phyloP scores from a whole-genome alignment of 2,329 filamentous ascomycete species.

The Talaromyces sp. region DNA sequence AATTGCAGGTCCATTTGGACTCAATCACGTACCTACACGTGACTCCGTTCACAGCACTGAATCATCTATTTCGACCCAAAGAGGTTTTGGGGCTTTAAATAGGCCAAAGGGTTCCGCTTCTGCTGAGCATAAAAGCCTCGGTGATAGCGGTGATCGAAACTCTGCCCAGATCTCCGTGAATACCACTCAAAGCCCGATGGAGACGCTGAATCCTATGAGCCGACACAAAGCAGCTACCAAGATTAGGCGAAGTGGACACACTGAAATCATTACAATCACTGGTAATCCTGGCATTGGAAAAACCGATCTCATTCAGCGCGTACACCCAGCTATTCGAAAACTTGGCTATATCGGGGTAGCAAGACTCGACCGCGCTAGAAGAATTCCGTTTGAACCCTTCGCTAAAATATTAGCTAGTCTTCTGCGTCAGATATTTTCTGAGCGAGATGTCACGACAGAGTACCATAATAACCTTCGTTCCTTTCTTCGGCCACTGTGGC shows the following conservation, averaged over 20 bases:
- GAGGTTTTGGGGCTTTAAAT: slow-evolving; percentile 22
- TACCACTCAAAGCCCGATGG: slow-evolving; percentile 29
- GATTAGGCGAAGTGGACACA: slow-evolving; percentile 53
- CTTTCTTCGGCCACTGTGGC: slow-evolving; percentile 57
- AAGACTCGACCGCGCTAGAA: slow-evolving; percentile 58
- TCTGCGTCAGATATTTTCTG: slow-evolving; percentile 63
- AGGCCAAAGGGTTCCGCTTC: slow-evolving; percentile 33
- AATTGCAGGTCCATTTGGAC: slow-evolving; percentile 28
- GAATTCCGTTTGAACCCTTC: slow-evolving; percentile 60
- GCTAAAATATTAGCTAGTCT: slow-evolving; percentile 59
- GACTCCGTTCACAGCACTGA: slow-evolving; percentile 37
- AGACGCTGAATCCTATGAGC: slow-evolving; percentile 29
- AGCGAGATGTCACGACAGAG: slow-evolving; percentile 59
- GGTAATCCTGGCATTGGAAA: slow-evolving; percentile 60
- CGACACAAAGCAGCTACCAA: slow-evolving; percentile 48
- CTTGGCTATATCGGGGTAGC: slow-evolving; percentile 60
- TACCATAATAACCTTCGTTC: slow-evolving; percentile 59
- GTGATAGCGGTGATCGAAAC: slow-evolving; percentile 36
- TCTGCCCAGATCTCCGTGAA: slow-evolving; percentile 29
- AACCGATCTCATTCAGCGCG: slow-evolving; percentile 57
- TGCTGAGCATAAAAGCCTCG: slow-evolving; percentile 36
- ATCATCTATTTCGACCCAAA: slow-evolving; percentile 33
- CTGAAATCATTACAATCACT: slow-evolving; percentile 57
- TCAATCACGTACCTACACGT: slow-evolving; percentile 31
- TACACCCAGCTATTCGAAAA: slow-evolving; percentile 56